Base-by-base conservation (phyloP, 129 eudicot genomes). In the Arctium minus region DNA sequence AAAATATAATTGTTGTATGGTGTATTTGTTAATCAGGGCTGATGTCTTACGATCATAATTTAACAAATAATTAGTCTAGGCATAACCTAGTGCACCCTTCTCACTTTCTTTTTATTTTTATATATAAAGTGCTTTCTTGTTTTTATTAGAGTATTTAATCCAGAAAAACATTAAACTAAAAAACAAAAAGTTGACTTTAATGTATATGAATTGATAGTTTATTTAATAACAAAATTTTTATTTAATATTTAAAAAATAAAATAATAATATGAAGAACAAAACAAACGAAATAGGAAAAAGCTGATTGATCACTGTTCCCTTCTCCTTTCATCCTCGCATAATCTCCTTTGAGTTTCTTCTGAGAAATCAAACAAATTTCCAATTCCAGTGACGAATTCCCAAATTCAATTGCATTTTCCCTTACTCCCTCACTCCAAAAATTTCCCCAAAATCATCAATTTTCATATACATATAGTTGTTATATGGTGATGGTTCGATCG, bases 251-350 rank as follows among this genome's bases (percentile, higher is more conserved):
- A 15, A 37, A 73, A 38, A 15, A 6, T 13, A n/a, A 13, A 72
- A 72, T 31, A 53, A 76, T 32, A 60, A 32, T 48, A 73, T 33
- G 50, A 81, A 81, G 79, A 73, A 73, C 22, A 81, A 62, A 17
- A 50, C 15, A 56, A 29, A 60, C 6, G 22, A 35, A 83, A 76
- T 70, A 81, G 62, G 22, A 39, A 76, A 83, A 83, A 71, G 82
- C 78, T 70, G 78, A 30, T 77, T 50, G 86, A 30, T 83, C 72
- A 76, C 31, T 82, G 76, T 75, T 82, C 76, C 80, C 65, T 27
- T 65, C 62, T 71, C 81, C 64, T 30, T 77, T 77, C 73, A 69
- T 77, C 82, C 64, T 38, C 81, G 78, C 82, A 56, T 77, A 77
- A 83, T 83, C 82, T 70, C 82, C 31, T 48, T 71, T 53, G 70